Base-by-base conservation (phyloP, 202 grass and related monocot species). In the Zoysia matrella region DNA sequence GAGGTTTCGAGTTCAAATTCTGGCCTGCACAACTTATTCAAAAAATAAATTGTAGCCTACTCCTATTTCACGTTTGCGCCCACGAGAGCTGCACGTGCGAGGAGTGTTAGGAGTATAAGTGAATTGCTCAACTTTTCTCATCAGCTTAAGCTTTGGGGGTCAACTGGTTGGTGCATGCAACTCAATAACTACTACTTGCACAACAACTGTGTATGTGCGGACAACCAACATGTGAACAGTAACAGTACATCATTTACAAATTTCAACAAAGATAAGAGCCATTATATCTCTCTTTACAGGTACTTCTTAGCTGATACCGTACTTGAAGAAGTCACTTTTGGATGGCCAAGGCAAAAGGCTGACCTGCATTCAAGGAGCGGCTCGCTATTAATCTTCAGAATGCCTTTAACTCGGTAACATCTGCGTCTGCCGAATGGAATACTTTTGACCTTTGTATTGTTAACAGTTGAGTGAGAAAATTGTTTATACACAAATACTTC, bases 281-380 rank as follows among this genome's bases (percentile, higher is more conserved):
- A 43, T 62, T 73, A 55, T 4, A 61, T 60, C 67, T 68, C n/a
- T 22, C 16, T 2, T 11, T 64, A 9, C 80, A 95, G 95, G 85
- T 98, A 90, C 64, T 92, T 98, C 79, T 93, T 98, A 80, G 83
- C 90, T 6, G 90, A 98, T 90, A 95, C 92, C 47, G 79, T 98
- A 61, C 57, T 98, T 72, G 90, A 93, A 60, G 95, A 98, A 88
- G 74, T 95, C 86, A 98, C 90, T 61, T 98, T 98, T 83, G 95
- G 95, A 70, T 98, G 89, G 92, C 95, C 95, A 14, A 88, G 85
- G 67, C 90, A 93, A 78, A 98, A 95, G 57, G 80, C 90, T 73
- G 85, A 93, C 40, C 44, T 76, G 54, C 30, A 80, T 81, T 94
- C 8, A 89, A 85, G 79, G 82, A 90, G 47, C 75, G 87, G 56